Base-by-base conservation (phyloP, 441 rosid species). In the Erodium trifolium region DNA sequence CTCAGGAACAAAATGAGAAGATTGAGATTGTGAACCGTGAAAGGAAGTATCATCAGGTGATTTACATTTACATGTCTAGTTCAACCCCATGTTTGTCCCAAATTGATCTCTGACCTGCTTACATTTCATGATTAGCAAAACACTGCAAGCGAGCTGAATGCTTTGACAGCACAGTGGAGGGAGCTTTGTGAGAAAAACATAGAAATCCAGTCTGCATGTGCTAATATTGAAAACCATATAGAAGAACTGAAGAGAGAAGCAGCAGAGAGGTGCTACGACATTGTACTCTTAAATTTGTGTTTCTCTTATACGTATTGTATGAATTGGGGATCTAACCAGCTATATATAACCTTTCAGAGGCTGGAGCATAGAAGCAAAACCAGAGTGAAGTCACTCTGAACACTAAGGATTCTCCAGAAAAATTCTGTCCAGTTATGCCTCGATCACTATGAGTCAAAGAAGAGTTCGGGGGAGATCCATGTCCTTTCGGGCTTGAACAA, bases 1-100 rank as follows among this genome's bases (percentile, higher is more conserved):
- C 90, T 49, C 80, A 77, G 78, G 88, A 89, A 74, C 93, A 91
- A 74, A 84, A 88, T 78, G 92, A 85, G 66, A 83, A 85, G 76
- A 93, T 91, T 68, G 98, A 88, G 79, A 78, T 82, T 14, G 96
- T 93, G 67, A 93, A 91, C 64, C 96, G 95, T 57, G 97, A 89
- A 78, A 88, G 98, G 76, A 93, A 91, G 73, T 88, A 82, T 77
- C 97, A 93, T 78, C 98, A 93, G 97, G 98, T 91, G 60, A 79
- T 72, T 71, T 59, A 70, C 16, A 73, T 67, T 63, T 0, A 49
- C 55, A 10, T 49, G 55, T 68, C 17, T 37, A 13, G 29, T 51
- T 29, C 27, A 39, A 55, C 65, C 72, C 65, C 65, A 55, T 29
- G 62, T 72, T 13, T 60, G 74, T 45, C 59, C 49, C 1, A 2